phyloP scores from a whole-genome alignment of 306 rosid genomes.

The Cucurbita maxima region DNA sequence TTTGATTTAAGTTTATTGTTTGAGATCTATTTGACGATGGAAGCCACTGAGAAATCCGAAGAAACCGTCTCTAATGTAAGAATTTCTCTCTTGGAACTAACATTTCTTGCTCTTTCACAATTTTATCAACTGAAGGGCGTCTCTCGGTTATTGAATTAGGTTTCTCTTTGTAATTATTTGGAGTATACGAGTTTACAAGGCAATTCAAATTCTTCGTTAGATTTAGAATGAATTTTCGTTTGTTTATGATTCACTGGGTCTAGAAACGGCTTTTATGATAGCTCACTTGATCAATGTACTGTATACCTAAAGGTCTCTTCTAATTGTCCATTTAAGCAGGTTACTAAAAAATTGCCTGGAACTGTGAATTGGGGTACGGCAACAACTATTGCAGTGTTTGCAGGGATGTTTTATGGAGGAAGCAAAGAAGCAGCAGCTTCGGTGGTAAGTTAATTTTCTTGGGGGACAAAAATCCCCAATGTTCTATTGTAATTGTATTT shows the following conservation, averaged over 20 bases:
- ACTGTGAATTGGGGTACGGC: constrained; percentile 81
- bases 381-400: constrained; percentile 72
- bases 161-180: background rate
- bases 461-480: too few species aligned
- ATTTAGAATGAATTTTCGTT: background rate
- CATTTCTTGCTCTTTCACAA: background rate
- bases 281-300: background rate
- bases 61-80: constrained; percentile 20
- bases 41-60: constrained; percentile 25
- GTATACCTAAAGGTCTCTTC: background rate
- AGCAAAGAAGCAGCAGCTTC: constrained; percentile 94
- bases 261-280: background rate
- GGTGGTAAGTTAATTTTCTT: constrained; percentile 43
- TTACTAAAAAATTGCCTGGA: constrained; percentile 46
- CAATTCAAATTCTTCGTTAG: background rate
- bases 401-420: constrained; percentile 89
- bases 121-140: background rate
- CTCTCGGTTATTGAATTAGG: background rate
- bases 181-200: background rate
- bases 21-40: constrained; percentile 21
- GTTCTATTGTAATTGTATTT: background rate
- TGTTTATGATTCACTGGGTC: background rate
- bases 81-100: background rate
- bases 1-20: background rate
- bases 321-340: constrained; percentile 19